These are phyloP conservation scores for Suillus fuscotomentosus DNA, from an alignment of 768 basidiomycete genomes.

Conservation along the genomic window DNA sequence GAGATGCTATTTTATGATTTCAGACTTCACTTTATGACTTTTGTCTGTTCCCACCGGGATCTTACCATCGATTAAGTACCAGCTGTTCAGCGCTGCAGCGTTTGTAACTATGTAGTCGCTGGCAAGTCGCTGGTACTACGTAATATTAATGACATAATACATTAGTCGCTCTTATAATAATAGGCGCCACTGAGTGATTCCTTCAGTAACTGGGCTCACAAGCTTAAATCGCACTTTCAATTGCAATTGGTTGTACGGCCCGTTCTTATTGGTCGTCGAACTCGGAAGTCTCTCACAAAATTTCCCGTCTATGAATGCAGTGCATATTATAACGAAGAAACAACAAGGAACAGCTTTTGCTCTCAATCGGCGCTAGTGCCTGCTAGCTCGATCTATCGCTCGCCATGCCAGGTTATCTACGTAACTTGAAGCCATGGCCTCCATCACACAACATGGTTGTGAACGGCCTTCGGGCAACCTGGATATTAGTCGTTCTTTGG, in stretches of 20 bases:
- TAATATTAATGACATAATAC: too few relatives aligned
- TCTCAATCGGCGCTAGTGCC: not conserved
- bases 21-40: not conserved
- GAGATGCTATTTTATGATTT: not conserved
- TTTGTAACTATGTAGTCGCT: too few relatives aligned
- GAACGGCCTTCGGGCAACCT: conserved; percentile 49
- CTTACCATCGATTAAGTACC: too few relatives aligned
- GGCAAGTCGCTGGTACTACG: too few relatives aligned
- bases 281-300: not conserved
- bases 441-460: conserved; percentile 32
- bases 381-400: not conserved
- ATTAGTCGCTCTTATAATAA: too few relatives aligned
- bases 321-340: not conserved
- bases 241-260: not conserved
- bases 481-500: conserved; percentile 69
- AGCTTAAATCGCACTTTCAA: too few relatives aligned
- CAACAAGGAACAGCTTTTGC: not conserved
- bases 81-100: too few relatives aligned
- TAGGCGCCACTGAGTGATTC: too few relatives aligned
- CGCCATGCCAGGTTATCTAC: not conserved
- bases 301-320: not conserved
- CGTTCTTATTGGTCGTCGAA: not conserved
- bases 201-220: too few relatives aligned
- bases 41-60: not conserved
- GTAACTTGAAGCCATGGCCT: not conserved